Base-by-base conservation (phyloP, 2,329 filamentous ascomycete genomes). In the Talaromyces funiculosus region DNA sequence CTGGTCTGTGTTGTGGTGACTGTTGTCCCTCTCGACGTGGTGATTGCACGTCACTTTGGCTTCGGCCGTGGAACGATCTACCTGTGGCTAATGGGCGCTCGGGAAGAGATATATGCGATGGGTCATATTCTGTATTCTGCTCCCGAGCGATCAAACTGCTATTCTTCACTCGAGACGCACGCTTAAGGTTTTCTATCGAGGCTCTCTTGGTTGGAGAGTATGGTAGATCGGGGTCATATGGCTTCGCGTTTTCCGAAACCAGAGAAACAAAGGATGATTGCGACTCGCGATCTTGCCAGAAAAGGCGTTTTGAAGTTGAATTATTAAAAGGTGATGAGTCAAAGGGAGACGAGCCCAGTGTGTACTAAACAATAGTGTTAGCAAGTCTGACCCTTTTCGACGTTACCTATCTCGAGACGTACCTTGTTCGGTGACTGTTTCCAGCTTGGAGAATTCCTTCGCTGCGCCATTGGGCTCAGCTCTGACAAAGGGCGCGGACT, bases 141-240 rank as follows among this genome's bases (percentile, higher is more conserved):
- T 97, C 92, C 59, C 92, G 88, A 43, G 91, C 92, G 73, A 96
- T 90, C 82, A 97, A 97, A 78, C 88, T 96, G 83, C 93, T 97
- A 80, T 96, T 97, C 82, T 93, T 96, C 69, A 99, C 94, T 63
- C 94, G 89, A 59, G 93, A 96, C 33, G 92, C 92, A 73, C 88
- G 90, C 78, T 97, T 95, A 62, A 99, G 83, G 71, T 92, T 92
- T 82, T 99, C 94, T 67, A 99, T 92, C 18, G 93, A 97, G 49
- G 90, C 90, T 71, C 93, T 88, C 70, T 90, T 89, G 61, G 86
- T 87, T 22, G 90, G 86, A 49, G 88, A 88, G 7, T 87, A 85
- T 10, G 89, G 86, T 45, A 83, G 80, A 55, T 85, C 81, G 61
- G 84, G 81, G 65, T 85, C 81, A 62, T 77, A 77, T 59, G 77